Base-by-base conservation (phyloP, 2,329 filamentous ascomycete genomes). In the Clonostachys chloroleuca region DNA sequence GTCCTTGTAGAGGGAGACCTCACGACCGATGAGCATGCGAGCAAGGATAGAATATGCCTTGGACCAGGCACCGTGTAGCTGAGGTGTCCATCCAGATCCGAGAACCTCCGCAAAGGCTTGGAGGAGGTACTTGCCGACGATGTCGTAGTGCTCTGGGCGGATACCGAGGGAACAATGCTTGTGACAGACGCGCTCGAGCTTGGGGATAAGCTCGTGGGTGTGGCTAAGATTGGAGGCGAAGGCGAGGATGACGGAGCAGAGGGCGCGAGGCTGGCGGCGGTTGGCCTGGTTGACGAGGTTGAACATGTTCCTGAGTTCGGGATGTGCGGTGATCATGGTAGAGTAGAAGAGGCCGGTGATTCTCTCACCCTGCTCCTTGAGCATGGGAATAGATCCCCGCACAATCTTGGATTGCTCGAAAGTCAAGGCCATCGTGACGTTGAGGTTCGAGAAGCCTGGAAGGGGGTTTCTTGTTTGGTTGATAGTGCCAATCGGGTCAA, bases 321-420 rank as follows among this genome's bases (percentile, higher is more conserved):
- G 86, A 50, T 89, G 74, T 37, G 81, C 80, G 12, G 61, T 60
- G 20, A 91, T 70, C 72, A 91, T 80, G 59, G 80, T 83, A 51
- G 73, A 72, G 72, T 92, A 91, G 70, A 92, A 90, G 53, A 78
- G 74, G n/a, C 74, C 74, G 6, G 86, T 84, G 62, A 91, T 87
- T 51, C 75, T 72, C 52, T 78, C 75, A 59, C 87, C 87, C 59
- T 89, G 81, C 51, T 84, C 73, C 18, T 76, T 75, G 4, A 91
- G 75, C 34, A 84, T 76, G 3, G 87, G 87, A 49, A 88, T 80
- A 6, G 87, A 90, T 45, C 82, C 75, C 64, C 83, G 84, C 65
- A 91, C 82, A 58, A 86, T 75, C 45, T 76, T 68, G 48, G 78
- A 73, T 67, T 91, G 84, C 43, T 73, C 65, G 53, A 70, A 70